Evolutionary conservation across 257 asterid genomes (phyloP).

Genomic region (Gentiana straminea): DNA sequence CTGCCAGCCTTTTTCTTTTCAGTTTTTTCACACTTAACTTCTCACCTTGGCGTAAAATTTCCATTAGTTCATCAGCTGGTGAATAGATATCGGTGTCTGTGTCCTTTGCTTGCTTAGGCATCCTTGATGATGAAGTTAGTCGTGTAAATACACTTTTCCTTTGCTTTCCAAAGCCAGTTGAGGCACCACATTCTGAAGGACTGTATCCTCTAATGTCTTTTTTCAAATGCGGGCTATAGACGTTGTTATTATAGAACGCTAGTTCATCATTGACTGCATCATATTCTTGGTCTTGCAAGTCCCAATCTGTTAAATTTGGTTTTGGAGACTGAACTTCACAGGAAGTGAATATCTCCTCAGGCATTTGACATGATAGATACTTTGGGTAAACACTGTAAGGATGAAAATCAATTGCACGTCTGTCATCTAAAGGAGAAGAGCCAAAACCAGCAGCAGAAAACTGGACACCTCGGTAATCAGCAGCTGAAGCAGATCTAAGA

Average conservation of each 20-base stretch:
- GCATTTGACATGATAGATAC: conserved; percentile 18
- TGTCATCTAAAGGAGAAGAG: conserved; percentile 11
- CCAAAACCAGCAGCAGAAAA: conserved; percentile 13
- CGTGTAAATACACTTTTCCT: conserved; percentile 67
- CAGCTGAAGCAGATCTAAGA: conserved; percentile 22
- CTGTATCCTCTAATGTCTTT: conserved; percentile 14
- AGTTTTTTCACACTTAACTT: conserved; percentile 18
- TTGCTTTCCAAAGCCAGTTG: conserved; percentile 14
- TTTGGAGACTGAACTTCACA: conserved; percentile 12
- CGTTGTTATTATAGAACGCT: conserved; percentile 2
- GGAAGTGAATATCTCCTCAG: conserved; percentile 16
- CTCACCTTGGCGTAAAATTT: conserved; percentile 25
- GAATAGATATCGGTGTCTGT: conserved; percentile 26
- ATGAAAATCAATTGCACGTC: conserved; percentile 15
- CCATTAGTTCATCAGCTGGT: conserved; percentile 63
- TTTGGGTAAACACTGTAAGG: conserved; percentile 12
- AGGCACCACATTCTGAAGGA: conserved; percentile 22
- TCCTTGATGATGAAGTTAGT: conserved; percentile 22
- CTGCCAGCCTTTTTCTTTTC: conserved; percentile 16
- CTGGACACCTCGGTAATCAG: conserved; percentile 17
- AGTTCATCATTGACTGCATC: conserved; percentile 17
- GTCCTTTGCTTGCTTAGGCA: conserved; percentile 13
- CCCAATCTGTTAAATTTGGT: conserved; percentile 9
- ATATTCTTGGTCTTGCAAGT: conserved; percentile 16
- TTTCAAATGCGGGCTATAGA: conserved; percentile 7